These are phyloP conservation scores for Purpureocillium takamizusanense DNA, from an alignment of 2,329 filamentous ascomycete genomes.

Conservation along the genomic window DNA sequence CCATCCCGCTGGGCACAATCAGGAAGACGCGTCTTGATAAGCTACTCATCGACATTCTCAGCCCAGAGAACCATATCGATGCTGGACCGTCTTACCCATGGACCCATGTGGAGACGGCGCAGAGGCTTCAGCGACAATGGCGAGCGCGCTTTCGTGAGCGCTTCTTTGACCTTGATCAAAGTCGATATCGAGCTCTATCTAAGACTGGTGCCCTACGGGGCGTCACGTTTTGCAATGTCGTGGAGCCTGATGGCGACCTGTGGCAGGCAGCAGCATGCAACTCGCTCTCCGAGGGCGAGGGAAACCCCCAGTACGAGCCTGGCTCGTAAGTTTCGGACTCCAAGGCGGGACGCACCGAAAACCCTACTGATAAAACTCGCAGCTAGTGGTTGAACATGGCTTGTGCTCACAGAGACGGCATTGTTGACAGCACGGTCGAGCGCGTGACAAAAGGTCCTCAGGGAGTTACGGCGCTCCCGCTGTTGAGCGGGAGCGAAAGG, in stretches of 20 bases:
- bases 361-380: conserved; percentile 9
- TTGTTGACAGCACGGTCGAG: conserved; percentile 35
- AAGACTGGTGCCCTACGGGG: conserved; percentile 29
- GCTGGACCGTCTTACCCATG: conserved; percentile 17
- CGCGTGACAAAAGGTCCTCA: conserved; percentile 36
- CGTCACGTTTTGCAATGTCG: conserved; percentile 26
- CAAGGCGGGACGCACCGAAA: no score
- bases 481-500: conserved; percentile 43
- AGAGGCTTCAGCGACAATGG: conserved; percentile 33
- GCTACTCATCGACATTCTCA: conserved; percentile 31
- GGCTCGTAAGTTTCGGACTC: conserved; percentile 35
- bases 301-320: conserved; percentile 31
- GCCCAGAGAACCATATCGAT: conserved; percentile 14
- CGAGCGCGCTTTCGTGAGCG: conserved; percentile 31
- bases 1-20: conserved; percentile 30
- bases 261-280: conserved; percentile 26
- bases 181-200: conserved; percentile 25
- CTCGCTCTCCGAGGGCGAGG: conserved; percentile 29
- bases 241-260: conserved; percentile 18
- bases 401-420: conserved; percentile 47
- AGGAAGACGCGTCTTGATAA: conserved; percentile 31
- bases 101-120: conserved; percentile 24
- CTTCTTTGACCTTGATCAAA: conserved; percentile 36
- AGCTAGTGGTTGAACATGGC: conserved; percentile 52
- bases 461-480: conserved; percentile 36